Evolutionary conservation across 2,329 filamentous ascomycete genomes (phyloP).

Genomic region (Claviceps pusilla): DNA sequence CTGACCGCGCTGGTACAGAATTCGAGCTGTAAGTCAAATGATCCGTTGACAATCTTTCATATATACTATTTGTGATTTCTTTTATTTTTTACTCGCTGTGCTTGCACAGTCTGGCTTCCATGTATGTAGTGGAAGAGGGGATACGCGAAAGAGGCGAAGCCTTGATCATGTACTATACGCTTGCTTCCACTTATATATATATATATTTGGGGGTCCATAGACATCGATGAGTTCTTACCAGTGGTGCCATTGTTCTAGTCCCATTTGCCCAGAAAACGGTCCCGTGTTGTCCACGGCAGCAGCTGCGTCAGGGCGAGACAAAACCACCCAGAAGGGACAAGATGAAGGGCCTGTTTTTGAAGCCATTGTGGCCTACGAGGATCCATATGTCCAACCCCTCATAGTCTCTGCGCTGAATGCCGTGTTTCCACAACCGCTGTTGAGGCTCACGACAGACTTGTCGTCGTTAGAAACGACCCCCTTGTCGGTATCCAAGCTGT

Average conservation of each 20-base stretch:
- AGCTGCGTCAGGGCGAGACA: slow-evolving; percentile 11
- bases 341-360: slow-evolving; percentile 22
- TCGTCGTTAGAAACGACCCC: slow-evolving; percentile 16
- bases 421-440: slow-evolving; percentile 38
- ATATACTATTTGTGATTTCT: not conserved
- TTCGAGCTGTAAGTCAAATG: slow-evolving; percentile 41
- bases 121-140: slow-evolving; percentile 6
- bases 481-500: slow-evolving; percentile 20
- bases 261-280: slow-evolving; percentile 6
- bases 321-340: not conserved
- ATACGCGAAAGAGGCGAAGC: not conserved
- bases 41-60: not conserved
- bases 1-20: slow-evolving; percentile 41
- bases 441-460: slow-evolving; percentile 38
- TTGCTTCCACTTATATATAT: slow-evolving; percentile 3
- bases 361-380: slow-evolving; percentile 70
- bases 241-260: slow-evolving; percentile 11
- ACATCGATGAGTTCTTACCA: slow-evolving; percentile 18
- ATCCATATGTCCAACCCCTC: slow-evolving; percentile 77
- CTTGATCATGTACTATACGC: slow-evolving; percentile 15
- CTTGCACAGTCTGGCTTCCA: slow-evolving; percentile 4
- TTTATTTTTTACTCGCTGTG: slow-evolving; percentile 1
- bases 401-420: slow-evolving; percentile 57
- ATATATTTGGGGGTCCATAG: slow-evolving; percentile 12
- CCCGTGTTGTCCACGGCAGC: slow-evolving; percentile 3